Base-by-base conservation (phyloP, 2,329 filamentous ascomycete species). In the Celoporthe dispersa region DNA sequence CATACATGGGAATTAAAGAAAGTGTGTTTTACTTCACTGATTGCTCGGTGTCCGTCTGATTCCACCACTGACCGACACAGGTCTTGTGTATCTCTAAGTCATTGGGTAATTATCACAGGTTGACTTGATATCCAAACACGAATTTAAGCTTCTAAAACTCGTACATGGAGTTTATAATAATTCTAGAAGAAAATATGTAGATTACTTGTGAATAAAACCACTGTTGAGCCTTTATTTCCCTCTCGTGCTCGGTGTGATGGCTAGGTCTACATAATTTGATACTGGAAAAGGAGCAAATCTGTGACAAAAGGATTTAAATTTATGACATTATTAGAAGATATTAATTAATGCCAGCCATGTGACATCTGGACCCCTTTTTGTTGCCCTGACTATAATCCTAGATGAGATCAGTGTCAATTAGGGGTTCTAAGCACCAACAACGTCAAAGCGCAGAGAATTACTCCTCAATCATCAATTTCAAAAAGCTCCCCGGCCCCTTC, bases 401-500 rank as follows among this genome's bases (percentile, higher is more conserved):
- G 16, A 59, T 4, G 55, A 35, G 31, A 33, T 22, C 3, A 31
- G 28, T 31, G n/a, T n/a, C n/a, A n/a, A 8, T 22, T 4, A 59
- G 35, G 11, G 19, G 51, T 35, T 35, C 2, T 16, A 5, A 22
- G 35, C 25, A 11, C 31, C 31, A 19, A 31, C 11, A 63, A 22
- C 2, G 28, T 7, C 19, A 31, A 7, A 41, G 33, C 1, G 8
- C 3, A 22, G n/a, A 3, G 22, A 35, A 35, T 39, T 39, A 39
- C 11, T 12, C 2, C 37, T 74, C 59, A 80, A 68, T 84, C 80
- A 11, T 76, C 76, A 39, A 33, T 28, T 33, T 86, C 83, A 64
- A 85, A 85, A 84, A 85, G 73, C 84, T 86, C 25, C 76, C 79
- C 7, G 77, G 78, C 70, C 79, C 74, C 78, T 81, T 84, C 69